A percentile compares a stretch with the other conserved stretches of the same genome.
These are phyloP conservation scores for Pseudocercospora crystallina DNA, from an alignment of 2,329 filamentous ascomycete species.

Conservation along the genomic window DNA sequence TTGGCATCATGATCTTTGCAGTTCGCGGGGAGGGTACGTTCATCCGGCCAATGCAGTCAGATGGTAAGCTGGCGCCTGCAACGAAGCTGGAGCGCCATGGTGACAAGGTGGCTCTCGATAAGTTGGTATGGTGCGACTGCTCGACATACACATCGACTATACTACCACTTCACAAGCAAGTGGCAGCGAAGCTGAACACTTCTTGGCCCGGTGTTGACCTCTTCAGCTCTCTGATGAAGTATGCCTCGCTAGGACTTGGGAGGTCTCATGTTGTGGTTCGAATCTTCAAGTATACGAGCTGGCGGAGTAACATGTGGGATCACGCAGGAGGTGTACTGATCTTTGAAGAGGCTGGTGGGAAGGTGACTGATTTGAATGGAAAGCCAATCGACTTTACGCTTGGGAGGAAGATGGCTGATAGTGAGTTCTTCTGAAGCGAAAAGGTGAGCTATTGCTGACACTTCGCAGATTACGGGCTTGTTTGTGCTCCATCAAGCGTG, in stretches of 20 bases:
- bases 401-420: slow-evolving; percentile 27
- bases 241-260: slow-evolving; percentile 25
- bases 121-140: slow-evolving; percentile 49
- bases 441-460: slow-evolving; percentile 6
- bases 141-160: slow-evolving; percentile 41
- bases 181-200: slow-evolving; percentile 40
- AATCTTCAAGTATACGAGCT: slow-evolving; percentile 26
- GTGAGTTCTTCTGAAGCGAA: slow-evolving; percentile 9
- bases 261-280: slow-evolving; percentile 22
- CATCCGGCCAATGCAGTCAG: slow-evolving; percentile 30
- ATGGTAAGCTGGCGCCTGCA: slow-evolving; percentile 17
- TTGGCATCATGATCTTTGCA: slow-evolving; percentile 48
- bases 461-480: slow-evolving; percentile 22
- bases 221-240: slow-evolving; percentile 54
- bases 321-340: slow-evolving; percentile 48
- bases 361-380: slow-evolving; percentile 53
- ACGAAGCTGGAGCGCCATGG: slow-evolving; percentile 22
- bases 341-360: slow-evolving; percentile 41
- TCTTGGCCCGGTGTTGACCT: slow-evolving; percentile 52
- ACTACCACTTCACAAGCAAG: slow-evolving; percentile 40
- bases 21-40: slow-evolving; percentile 47
- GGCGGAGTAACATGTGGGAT: slow-evolving; percentile 50
- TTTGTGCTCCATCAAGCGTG: slow-evolving; percentile 24
- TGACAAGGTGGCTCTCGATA: slow-evolving; percentile 28
- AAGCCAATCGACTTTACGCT: slow-evolving; percentile 48